Base-by-base conservation (phyloP, 148 eudicot species). In the Vaccinium darrowii region DNA sequence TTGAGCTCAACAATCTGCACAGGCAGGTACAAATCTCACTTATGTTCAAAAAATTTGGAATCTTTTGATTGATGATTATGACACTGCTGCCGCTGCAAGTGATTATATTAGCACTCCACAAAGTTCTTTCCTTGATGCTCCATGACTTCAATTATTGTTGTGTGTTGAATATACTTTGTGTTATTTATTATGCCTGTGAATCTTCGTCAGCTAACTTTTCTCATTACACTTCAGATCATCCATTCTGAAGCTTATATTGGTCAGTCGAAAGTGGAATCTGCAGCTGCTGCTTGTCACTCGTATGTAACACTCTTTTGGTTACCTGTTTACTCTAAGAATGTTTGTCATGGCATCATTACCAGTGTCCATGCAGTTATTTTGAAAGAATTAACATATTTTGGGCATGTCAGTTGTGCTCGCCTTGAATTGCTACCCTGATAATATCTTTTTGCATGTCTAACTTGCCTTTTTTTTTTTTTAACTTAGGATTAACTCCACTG, bases 1-100 rank as follows among this genome's bases (percentile, higher is more conserved):
- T 97, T 75, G 99, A 97, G 93, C 94, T 97, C 77, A 97, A 97
- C 89, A 97, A 97, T 91, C 90, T 97, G 88, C 99, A 97, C 88
- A 93, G 99, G 90, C 99, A 97, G 98, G 99, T 97, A 91, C 36
- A 83, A 76, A 18, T 67, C 74, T 60, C 78, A 27, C 54, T 81
- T 79, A 25, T 84, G 77, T 60, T 1, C 60, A 19, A 8, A 79
- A 51, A 30, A 21, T 8, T 27, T 78, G 52, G 78, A 27, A 14
- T 36, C 58, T 78, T 14, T 84, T 23, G 7, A 57, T 56, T 79
- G 57, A 62, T 84, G 43, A n/a, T 9, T 51, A 49, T 51, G 49
- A 43, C 27, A 12, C 15, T 33, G 49, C 19, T 79, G 21, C 25
- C 2, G 8, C 12, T 57, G 12, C 62, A 27, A 79, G 82, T 78